A percentile compares a stretch with the other conserved stretches of the same genome.
phyloP scores from a whole-genome alignment of 1,284 basidiomycete species.

The Ceratobasidium sp. region DNA sequence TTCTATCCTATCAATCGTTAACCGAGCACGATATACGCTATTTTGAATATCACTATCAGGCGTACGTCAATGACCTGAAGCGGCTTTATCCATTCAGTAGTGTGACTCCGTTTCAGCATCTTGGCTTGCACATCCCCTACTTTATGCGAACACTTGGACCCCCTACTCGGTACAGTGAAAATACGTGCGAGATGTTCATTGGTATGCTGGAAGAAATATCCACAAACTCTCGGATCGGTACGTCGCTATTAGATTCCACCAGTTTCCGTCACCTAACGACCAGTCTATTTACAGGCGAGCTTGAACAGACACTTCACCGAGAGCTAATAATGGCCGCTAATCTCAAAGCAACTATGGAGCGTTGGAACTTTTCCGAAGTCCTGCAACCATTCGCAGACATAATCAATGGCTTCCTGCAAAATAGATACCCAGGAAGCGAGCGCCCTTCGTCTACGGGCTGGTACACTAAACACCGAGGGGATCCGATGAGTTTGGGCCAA shows the following conservation, averaged over 20 bases:
- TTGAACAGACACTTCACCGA: conserved; percentile 25
- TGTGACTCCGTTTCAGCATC: conserved; percentile 25
- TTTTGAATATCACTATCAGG: background rate
- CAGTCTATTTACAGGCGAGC: background rate
- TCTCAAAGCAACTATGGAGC: background rate
- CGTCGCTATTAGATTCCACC: background rate
- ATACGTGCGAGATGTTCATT: conserved; percentile 42
- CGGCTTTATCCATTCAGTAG: conserved; percentile 23
- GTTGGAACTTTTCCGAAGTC: background rate
- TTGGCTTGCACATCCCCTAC: conserved; percentile 27
- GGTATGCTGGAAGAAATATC: conserved; percentile 29
- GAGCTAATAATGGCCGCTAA: conserved; percentile 9
- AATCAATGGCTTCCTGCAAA: background rate
- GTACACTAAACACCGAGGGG: background rate
- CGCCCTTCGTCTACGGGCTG: background rate
- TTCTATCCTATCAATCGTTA: conserved; percentile 16
- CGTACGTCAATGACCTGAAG: conserved; percentile 15
- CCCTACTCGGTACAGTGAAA: conserved; percentile 1
- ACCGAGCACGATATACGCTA: background rate
- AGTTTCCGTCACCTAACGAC: too few relatives aligned
- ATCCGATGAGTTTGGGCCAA: background rate
- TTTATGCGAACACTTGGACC: conserved; percentile 39
- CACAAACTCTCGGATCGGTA: conserved; percentile 30
- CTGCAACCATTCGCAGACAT: background rate
- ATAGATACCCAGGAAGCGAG: background rate